Conservation (phyloP, 2,329 filamentous ascomycete genomes). For the Daldinia sp. region DNA sequence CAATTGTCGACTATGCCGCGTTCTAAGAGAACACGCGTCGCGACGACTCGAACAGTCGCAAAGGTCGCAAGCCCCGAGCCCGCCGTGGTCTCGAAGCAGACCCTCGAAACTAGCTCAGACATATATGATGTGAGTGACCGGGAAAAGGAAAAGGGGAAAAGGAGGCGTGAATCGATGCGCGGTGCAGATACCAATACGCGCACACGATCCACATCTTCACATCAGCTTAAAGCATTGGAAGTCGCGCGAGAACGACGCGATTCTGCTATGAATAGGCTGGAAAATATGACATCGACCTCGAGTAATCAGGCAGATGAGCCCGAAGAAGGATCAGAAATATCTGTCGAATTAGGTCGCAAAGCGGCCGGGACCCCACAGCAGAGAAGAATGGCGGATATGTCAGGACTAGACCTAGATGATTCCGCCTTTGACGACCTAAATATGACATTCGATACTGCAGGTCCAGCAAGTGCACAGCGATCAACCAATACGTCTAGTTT, state of each 20-base stretch:
- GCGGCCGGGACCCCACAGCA: slow-evolving; percentile 42
- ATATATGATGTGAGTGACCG: slow-evolving; percentile 48
- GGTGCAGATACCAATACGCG: slow-evolving; percentile 26
- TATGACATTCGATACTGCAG: slow-evolving; percentile 44
- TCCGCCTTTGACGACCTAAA: slow-evolving; percentile 47
- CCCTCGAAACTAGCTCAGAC: slow-evolving; percentile 38
- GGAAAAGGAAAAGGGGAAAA: slow-evolving; percentile 42
- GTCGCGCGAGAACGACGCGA: slow-evolving; percentile 43
- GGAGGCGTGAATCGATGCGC: slow-evolving; percentile 40
- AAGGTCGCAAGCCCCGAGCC: slow-evolving; percentile 36
- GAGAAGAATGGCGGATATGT: slow-evolving; percentile 41
- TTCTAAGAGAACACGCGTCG: slow-evolving; percentile 41
- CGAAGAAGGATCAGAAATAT: slow-evolving; percentile 24
- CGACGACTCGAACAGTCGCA: slow-evolving; percentile 39
- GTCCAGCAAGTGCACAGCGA: slow-evolving; percentile 43
- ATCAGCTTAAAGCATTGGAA: slow-evolving; percentile 38
- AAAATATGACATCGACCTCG: slow-evolving; percentile 46
- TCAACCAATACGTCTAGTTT: slow-evolving; percentile 47
- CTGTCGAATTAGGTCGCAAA: slow-evolving; percentile 38
- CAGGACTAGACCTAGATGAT: slow-evolving; percentile 47
- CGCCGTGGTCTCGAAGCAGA: slow-evolving; percentile 16
- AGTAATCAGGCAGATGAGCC: slow-evolving; percentile 28
- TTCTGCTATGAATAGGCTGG: slow-evolving; percentile 44
- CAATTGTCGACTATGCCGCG: slow-evolving; percentile 43
- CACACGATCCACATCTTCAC: slow-evolving; percentile 19